A percentile compares a stretch with the other conserved stretches of the same genome.
Conservation (phyloP, 2,329 filamentous ascomycete genomes). For the Alternaria consortialis region DNA sequence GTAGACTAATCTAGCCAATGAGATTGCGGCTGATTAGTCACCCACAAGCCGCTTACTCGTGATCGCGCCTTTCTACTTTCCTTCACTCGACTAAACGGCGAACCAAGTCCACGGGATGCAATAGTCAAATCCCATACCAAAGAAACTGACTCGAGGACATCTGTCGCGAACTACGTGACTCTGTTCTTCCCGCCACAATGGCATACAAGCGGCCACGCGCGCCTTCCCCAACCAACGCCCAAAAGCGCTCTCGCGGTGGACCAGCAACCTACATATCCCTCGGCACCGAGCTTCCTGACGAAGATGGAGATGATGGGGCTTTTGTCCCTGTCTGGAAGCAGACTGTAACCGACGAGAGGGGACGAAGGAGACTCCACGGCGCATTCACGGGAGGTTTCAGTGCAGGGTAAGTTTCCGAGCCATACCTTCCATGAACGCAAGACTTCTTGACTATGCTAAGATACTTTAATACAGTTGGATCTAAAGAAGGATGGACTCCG, state of each 20-base stretch:
- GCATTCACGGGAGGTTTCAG: conserved; percentile 97
- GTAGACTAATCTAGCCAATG: conserved; percentile 5
- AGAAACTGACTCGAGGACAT: not conserved
- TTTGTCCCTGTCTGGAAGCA: conserved; percentile 98
- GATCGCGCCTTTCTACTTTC: conserved; percentile 4
- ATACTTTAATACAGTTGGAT: conserved; percentile 98
- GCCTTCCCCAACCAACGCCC: conserved; percentile 49
- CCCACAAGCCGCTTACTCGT: conserved; percentile 5
- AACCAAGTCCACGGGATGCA: not conserved
- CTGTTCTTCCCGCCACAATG: conserved; percentile 25
- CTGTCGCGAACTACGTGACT: not conserved
- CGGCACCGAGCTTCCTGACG: conserved; percentile 82
- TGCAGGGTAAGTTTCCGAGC: conserved; percentile 75
- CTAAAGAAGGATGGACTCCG: conserved; percentile 97
- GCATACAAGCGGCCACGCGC: conserved; percentile 47
- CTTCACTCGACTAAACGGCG: not conserved
- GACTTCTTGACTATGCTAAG: conserved; percentile 61
- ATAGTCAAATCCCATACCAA: not conserved
- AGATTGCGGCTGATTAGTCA: conserved; percentile 12
- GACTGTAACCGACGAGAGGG: conserved; percentile 91
- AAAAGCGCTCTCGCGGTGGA: conserved; percentile 78
- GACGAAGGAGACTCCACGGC: conserved; percentile 89
- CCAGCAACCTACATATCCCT: conserved; percentile 50
- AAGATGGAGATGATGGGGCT: conserved; percentile 85
- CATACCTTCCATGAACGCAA: conserved; percentile 25